Base-by-base conservation (phyloP, 345 rosid genomes). In the Ceriops decandra region DNA sequence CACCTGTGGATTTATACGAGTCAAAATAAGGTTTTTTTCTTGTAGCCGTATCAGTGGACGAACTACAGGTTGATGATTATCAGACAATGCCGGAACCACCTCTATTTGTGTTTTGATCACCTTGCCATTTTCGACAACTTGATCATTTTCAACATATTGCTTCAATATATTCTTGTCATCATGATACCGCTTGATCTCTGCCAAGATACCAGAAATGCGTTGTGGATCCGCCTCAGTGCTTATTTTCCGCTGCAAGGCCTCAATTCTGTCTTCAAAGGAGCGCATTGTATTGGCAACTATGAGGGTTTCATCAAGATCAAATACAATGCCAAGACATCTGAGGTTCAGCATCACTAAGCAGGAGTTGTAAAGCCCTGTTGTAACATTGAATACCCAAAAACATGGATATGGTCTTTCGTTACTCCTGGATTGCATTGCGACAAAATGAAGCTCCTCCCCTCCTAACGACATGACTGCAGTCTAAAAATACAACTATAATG, bases 231-330 rank as follows among this genome's bases (percentile, higher is more conserved):
- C 57, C 84, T 93, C 98, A 7, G 79, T 68, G 75, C 67, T 90
- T 38, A 91, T 82, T 77, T 89, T 93, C 74, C 91, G 84, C 75
- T 79, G 88, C 75, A 95, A 80, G 35, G 82, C 88, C 31, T 92
- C 97, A 60, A 92, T 95, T 80, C 85, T 86, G 79, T 90, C 97
- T 77, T 95, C 98, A 60, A 95, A 95, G 3, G 99, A 88, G 4
- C 95, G 91, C 96, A 88, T 87, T 51, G 99, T 92, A 83, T 88
- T 92, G 16, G 99, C 99, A 74, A 95, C 99, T 49, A 95, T 79
- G 17, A 95, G 90, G 38, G 99, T 95, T 78, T 95, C 99, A 78
- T 92, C 99, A 11, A 95, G 90, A 82, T 95, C 98, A 86, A 95
- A 95, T 60, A 95, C 99, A 70, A 95, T 95, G 69, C 96, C 97